Percentiles rank a stretch among this genome's conserved stretches.
Evolutionary conservation across 495 filamentous ascomycete species (phyloP).

Genomic region (Chaetomium tenue): DNA sequence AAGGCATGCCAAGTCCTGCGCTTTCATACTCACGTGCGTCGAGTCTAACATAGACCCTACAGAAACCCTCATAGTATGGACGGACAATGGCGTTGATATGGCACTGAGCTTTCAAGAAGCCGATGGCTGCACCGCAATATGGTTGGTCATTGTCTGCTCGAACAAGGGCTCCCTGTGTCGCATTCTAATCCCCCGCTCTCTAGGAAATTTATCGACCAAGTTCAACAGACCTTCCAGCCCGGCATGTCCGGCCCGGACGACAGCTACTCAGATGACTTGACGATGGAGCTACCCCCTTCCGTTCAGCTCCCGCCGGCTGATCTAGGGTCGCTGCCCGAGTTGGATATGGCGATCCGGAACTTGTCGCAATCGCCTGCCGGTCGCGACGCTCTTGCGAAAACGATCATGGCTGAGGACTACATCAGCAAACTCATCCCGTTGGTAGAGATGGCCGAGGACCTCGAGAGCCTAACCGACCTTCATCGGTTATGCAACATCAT

Average conservation of each 20-base stretch:
- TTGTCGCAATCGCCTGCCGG: conserved; percentile 71
- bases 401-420: conserved; percentile 79
- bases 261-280: conserved; percentile 79
- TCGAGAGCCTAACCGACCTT: conserved; percentile 80
- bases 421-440: conserved; percentile 83
- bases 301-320: conserved; percentile 75
- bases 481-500: conserved; percentile 96
- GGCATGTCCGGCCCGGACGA: conserved; percentile 66
- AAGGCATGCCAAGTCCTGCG: conserved; percentile 58
- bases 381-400: conserved; percentile 86
- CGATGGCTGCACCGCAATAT: conserved; percentile 89
- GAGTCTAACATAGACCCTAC: conserved; percentile 32
- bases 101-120: conserved; percentile 97
- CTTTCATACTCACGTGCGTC: background rate
- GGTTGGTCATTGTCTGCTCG: conserved; percentile 52
- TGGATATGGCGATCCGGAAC: conserved; percentile 75
- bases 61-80: conserved; percentile 99
- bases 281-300: conserved; percentile 63
- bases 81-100: conserved; percentile 92
- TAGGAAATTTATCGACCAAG: conserved; percentile 87
- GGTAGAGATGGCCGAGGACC: conserved; percentile 81
- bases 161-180: background rate
- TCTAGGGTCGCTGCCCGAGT: conserved; percentile 74
- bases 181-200: conserved; percentile 20
- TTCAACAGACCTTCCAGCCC: conserved; percentile 61